Evolutionary conservation across 1,139 yeast species (phyloP), one percentile per base, ranked within the genome.

Genomic region (Wickerhamomyces sp.): DNA sequence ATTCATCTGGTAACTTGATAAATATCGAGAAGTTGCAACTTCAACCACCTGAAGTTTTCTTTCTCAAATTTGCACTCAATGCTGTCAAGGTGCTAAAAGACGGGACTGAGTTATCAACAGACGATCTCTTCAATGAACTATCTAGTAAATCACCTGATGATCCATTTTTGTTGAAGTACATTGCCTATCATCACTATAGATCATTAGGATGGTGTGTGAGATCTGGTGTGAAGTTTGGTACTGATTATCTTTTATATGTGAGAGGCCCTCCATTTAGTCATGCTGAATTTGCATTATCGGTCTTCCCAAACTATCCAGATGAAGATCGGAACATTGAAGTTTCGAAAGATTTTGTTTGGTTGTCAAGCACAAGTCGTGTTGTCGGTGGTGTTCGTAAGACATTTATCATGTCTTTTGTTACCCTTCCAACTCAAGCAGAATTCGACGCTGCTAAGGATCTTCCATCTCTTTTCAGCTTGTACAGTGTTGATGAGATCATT

Each of bases 211-310:
- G 97, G 97, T 90, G 97, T 67, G 95, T 82, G 3, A 71, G 95
- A 44, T 77, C 90, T 1, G 98, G 97, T 0, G 76, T 90, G 42
- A 92, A 92, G 58, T 92, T 92, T 61, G 96, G 97, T 2, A 76
- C 87, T 18, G 95, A 90, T 51, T 81, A 70, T 60, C 65, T 92
- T 16, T 66, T 92, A 7, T 92, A 92, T 59, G 78, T 82, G 41
- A 70, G 92, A 42, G 99, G 99, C 0, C 98, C 98, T 9, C 97
- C 97, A 1, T 89, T 90, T 58, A 77, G 83, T 35, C 99, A 92
- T 59, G 97, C 98, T 0, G 96, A 89, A 53, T 87, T 78, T 59
- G 87, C 94, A 4, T 58, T 80, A 2, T 59, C 74, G 50, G 68
- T 85, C 0, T 49, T 77, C 33, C 70, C 75, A 3, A 60, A 65